Base-by-base conservation (phyloP, 2,329 filamentous ascomycete genomes). In the Incumbomyces delicatus region DNA sequence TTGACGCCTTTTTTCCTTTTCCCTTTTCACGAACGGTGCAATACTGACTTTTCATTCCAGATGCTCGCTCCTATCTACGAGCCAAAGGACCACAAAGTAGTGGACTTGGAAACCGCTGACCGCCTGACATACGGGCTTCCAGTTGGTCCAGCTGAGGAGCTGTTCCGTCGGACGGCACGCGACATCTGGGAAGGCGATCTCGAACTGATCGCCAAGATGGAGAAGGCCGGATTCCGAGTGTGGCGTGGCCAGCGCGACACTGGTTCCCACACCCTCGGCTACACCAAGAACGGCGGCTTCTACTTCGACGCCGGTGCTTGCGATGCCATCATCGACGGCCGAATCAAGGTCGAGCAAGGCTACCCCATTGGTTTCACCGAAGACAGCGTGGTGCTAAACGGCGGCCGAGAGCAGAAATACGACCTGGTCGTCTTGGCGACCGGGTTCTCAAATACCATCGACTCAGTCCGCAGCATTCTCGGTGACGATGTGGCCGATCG, bases 221-320 rank as follows among this genome's bases (percentile, higher is more conserved):
- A 59, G 16, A 51, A 54, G 22, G 50, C 54, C 0, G 63, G 63
- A 13, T 50, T 62, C 6, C 55, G 57, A 18, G 60, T 58, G 33
- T 63, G 61, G 56, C 60, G 61, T 30, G 63, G 63, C 34, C 63
- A 64, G 54, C 60, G 61, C 18, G 61, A 56, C 22, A 63, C 63
- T 2, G 63, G 63, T 2, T 53, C 52, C 40, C 50, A 46, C 1
- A 63, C 60, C 11, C 50, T 62, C 0, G 55, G 57, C 17, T 55
- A 60, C 47, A 61, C 58, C 1, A 54, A 61, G 2, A 62, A 63
- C 44, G 61, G 61, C 12, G 60, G 59, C 5, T 61, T 57, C 47
- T 61, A 61, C 35, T 59, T 60, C 27, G 58, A 61, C 36, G 58
- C 57, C n/a, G 58, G 61, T 37, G 61, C 59, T 17, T 61, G 59